phyloP scores from a whole-genome alignment of 345 rosid species.

The Heritiera fomes region DNA sequence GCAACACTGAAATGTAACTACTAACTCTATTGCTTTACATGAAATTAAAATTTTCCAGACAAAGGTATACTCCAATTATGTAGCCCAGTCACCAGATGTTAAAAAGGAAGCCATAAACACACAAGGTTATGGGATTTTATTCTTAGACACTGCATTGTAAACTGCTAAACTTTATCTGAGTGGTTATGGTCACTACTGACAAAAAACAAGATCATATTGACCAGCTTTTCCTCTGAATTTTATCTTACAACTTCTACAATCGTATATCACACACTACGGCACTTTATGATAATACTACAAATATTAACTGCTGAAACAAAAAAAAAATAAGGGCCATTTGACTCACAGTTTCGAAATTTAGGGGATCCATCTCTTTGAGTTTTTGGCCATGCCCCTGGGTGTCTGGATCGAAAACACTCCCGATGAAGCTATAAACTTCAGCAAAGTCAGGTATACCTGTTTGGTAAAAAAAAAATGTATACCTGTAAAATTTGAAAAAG shows the following conservation, averaged over 20 bases:
- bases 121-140: neutral
- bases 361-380: slow-evolving; percentile 97
- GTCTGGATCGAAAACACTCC: slow-evolving; percentile 87
- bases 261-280: slow-evolving; percentile 8
- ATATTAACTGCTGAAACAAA: neutral
- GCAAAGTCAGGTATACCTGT: slow-evolving; percentile 86
- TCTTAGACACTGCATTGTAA: neutral
- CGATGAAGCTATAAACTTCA: slow-evolving; percentile 90
- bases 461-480: slow-evolving; percentile 26
- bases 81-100: neutral
- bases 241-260: slow-evolving; percentile 1
- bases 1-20: no score
- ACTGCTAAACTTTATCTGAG: neutral
- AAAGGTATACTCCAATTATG: neutral
- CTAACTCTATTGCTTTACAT: neutral
- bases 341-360: slow-evolving; percentile 91
- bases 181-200: neutral
- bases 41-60: neutral
- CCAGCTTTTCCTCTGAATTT: neutral
- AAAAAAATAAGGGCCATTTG: slow-evolving; percentile 1
- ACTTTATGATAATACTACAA: neutral
- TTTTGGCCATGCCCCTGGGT: slow-evolving; percentile 64
- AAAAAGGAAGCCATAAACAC: neutral
- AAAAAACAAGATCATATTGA: neutral
- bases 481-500: slow-evolving; percentile 45